phyloP scores from a whole-genome alignment of 306 rosid species.

The Dalbergia oliveri region DNA sequence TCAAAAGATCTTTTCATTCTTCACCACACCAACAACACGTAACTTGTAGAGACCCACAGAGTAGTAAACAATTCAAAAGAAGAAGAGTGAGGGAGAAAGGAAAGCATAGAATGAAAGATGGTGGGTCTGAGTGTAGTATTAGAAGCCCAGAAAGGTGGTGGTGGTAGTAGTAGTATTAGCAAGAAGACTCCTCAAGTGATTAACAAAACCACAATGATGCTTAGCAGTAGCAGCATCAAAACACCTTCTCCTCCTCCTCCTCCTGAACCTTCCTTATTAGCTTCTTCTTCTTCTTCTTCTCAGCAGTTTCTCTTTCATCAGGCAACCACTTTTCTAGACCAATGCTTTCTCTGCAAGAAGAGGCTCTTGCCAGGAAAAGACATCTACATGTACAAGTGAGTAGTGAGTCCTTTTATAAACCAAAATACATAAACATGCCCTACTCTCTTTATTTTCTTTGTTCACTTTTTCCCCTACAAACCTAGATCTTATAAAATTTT shows the following conservation, averaged over 20 bases:
- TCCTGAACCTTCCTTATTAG: background rate
- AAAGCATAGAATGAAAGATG: constrained; percentile 64
- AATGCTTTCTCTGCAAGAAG: constrained; percentile 75
- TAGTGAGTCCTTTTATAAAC: background rate
- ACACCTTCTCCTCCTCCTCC: constrained; percentile 19
- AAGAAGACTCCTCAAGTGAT: constrained; percentile 61
- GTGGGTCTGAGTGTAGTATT: constrained; percentile 83
- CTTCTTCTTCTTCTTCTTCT: background rate
- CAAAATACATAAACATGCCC: background rate
- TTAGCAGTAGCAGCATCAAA: constrained; percentile 29
- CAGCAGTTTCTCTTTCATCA: constrained; percentile 2
- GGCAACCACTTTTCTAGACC: constrained; percentile 67
- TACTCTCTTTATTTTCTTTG: background rate
- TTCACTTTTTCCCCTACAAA: background rate
- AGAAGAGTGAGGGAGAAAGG: background rate
- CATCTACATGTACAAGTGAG: constrained; percentile 98
- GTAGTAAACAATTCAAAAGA: background rate
- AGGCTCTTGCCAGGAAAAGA: constrained; percentile 83
- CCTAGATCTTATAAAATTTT: constrained; percentile 39
- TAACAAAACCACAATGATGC: constrained; percentile 66
- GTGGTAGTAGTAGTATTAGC: background rate
- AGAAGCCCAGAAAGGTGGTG: constrained; percentile 59
- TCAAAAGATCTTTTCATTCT: constrained; percentile 11
- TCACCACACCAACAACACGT: constrained; percentile 26
- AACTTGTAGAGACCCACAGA: background rate